phyloP scores from a whole-genome alignment of 805 yeast genomes.

The Cyberlindnera mississippiensis region DNA sequence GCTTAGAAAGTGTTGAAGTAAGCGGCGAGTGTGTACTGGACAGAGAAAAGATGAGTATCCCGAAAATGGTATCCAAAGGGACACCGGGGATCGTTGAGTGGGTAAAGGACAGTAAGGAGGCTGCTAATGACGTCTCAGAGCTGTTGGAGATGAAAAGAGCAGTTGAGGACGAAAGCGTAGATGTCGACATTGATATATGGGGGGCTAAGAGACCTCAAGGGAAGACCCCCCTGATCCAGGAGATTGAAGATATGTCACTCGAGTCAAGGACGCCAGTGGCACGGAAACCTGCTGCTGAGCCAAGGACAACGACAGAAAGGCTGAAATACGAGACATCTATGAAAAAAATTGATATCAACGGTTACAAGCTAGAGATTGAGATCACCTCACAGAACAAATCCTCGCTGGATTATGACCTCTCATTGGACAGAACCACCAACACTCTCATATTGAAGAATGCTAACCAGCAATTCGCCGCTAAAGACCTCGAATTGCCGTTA shows the following conservation, averaged over 20 bases:
- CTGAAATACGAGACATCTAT: slow-evolving; percentile 28
- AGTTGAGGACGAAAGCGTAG: slow-evolving; percentile 18
- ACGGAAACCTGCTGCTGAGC: not conserved
- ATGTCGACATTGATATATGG: slow-evolving; percentile 19
- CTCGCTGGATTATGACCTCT: slow-evolving; percentile 33
- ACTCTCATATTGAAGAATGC: slow-evolving; percentile 31
- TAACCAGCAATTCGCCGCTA: slow-evolving; percentile 24
- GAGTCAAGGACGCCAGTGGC: slow-evolving; percentile 5
- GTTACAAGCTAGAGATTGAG: slow-evolving; percentile 35
- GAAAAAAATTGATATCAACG: slow-evolving; percentile 26
- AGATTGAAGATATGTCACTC: slow-evolving; percentile 37
- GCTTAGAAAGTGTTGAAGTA: slow-evolving; percentile 74
- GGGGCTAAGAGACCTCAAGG: slow-evolving; percentile 1
- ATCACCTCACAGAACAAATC: slow-evolving; percentile 31
- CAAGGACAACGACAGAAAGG: slow-evolving; percentile 1
- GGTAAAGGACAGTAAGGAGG: slow-evolving; percentile 34
- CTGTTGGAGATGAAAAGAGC: slow-evolving; percentile 23
- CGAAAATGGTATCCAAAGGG: slow-evolving; percentile 75
- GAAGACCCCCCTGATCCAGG: slow-evolving; percentile 49
- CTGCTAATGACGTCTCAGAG: slow-evolving; percentile 38
- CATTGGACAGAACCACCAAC: slow-evolving; percentile 27
- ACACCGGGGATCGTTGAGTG: slow-evolving; percentile 43
- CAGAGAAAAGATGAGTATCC: slow-evolving; percentile 55
- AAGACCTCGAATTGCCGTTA: slow-evolving; percentile 34
- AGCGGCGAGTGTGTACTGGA: slow-evolving; percentile 48